Percentiles rank a stretch among this genome's conserved stretches.
Evolutionary conservation across 306 rosid species (phyloP).

Genomic region (Acacia crassicarpa): DNA sequence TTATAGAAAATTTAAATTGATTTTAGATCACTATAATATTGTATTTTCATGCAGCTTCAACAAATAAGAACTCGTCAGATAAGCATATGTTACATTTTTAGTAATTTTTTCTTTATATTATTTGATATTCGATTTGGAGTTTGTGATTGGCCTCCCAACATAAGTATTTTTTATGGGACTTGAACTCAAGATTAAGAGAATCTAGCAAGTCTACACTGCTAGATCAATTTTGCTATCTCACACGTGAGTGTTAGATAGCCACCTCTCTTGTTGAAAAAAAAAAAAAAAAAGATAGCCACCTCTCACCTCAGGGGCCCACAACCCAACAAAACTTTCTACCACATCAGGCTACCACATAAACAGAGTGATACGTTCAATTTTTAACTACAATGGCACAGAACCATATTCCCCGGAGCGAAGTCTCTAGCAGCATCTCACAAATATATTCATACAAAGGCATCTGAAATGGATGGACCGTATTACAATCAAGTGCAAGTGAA

Average conservation of each 20-base stretch:
- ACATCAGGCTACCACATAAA: background rate
- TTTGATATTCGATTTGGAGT: fast-evolving
- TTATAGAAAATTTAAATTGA: background rate
- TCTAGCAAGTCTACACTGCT: no score
- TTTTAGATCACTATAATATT: no score
- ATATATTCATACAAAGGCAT: background rate
- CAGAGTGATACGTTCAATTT: background rate
- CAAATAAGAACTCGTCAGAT: background rate
- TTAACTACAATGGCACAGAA: background rate
- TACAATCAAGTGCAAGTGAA: background rate
- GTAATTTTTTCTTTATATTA: background rate
- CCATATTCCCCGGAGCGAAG: background rate
- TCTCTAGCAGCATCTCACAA: background rate
- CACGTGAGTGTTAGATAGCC: background rate
- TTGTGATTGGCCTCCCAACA: no score
- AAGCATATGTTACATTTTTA: background rate
- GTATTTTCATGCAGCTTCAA: background rate
- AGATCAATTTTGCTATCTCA: background rate
- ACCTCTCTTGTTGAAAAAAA: background rate
- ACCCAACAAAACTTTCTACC: background rate
- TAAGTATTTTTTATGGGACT: no score
- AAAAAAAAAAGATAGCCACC: background rate
- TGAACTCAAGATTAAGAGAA: fast-evolving
- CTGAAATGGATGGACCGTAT: background rate
- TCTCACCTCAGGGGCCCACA: background rate